Conservation (phyloP, 306 rosid genomes). For the Notholithocarpus densiflorus region DNA sequence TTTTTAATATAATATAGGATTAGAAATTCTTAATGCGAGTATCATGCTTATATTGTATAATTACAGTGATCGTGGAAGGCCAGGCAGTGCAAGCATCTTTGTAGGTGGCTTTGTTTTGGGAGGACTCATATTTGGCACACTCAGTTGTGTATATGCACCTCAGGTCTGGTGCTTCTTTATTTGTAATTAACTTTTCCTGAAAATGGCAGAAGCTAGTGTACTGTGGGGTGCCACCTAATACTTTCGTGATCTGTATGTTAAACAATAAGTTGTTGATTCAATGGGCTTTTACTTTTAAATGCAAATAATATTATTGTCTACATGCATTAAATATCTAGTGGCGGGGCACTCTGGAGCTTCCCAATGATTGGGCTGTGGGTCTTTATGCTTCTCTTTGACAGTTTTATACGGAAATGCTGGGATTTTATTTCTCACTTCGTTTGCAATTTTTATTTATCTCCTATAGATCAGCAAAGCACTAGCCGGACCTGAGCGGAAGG, state of each 20-base stretch:
- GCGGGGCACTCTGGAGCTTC: neutral
- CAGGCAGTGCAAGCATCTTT: constrained; percentile 73
- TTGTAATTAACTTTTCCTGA: constrained; percentile 8
- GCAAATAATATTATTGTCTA: neutral
- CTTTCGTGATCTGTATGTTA: neutral
- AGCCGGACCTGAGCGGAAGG: constrained; percentile 83
- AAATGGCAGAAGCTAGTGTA: constrained; percentile 12
- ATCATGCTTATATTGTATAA: constrained; percentile 25
- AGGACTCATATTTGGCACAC: constrained; percentile 86
- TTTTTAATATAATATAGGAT: neutral
- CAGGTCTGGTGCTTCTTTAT: constrained; percentile 45
- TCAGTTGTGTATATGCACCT: constrained; percentile 94
- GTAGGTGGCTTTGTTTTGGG: constrained; percentile 93
- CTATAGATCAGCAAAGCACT: constrained; percentile 85
- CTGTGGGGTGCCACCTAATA: constrained; percentile 5
- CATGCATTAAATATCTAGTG: neutral
- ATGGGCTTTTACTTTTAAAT: neutral
- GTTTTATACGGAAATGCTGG: constrained; percentile 3
- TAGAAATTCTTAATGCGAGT: constrained; percentile 21
- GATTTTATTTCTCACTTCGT: constrained; percentile 15
- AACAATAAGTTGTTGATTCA: neutral
- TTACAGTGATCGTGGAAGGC: constrained; percentile 65
- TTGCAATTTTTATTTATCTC: constrained; percentile 6
- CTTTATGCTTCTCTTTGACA: constrained; percentile 1
- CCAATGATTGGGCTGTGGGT: neutral